Evolutionary conservation across 176 grass and related monocot species (phyloP), one percentile per base, ranked within the genome.

Genomic region (Eragrostis nindensis): DNA sequence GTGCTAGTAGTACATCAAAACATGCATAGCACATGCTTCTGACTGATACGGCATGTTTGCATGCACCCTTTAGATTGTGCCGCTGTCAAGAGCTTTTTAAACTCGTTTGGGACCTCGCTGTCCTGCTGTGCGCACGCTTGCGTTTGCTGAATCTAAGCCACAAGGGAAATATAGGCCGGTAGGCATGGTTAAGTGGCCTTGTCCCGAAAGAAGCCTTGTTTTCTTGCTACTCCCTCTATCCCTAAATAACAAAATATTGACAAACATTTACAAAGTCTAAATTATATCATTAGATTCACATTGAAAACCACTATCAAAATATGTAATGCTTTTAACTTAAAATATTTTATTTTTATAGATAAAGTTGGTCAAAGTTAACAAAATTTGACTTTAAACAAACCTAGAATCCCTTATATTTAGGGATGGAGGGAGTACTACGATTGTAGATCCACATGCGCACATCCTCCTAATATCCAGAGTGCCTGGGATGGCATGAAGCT

Each of bases 141-240:
- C 71, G 64, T 72, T 26, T 82, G 83, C 87, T 67, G 22, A 14
- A 64, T 64, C 64, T 70, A 61, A 61, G 74, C 73, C 73, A 39
- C 64, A 50, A 49, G 18, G 52, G 40, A 60, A 26, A 26, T 13
- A 27, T 36, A 29, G 16, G 4, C 29, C 1, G 21, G 24, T 11
- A 67, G 18, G 45, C 64, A 63, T 11, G 74, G 50, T 80, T 22
- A 56, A 73, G 68, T 79, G 80, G 60, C 60, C 13, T 42, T 78
- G 66, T 53, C 39, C 56, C 63, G 44, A 75, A 70, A 80, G 68
- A 32, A 13, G 50, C 15, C 46, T 75, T 84, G 69, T 84, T 84
- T 60, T 10, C 30, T 84, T 80, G 61, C 70, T 48, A n/a, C n/a
- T n/a, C n/a, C n/a, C n/a, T n/a, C n/a, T n/a, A n/a, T n/a, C n/a